A percentile compares a stretch with the other conserved stretches of the same genome.
These are phyloP conservation scores for Aspergillus texensis DNA, from an alignment of 2,329 filamentous ascomycete species.

Conservation along the genomic window DNA sequence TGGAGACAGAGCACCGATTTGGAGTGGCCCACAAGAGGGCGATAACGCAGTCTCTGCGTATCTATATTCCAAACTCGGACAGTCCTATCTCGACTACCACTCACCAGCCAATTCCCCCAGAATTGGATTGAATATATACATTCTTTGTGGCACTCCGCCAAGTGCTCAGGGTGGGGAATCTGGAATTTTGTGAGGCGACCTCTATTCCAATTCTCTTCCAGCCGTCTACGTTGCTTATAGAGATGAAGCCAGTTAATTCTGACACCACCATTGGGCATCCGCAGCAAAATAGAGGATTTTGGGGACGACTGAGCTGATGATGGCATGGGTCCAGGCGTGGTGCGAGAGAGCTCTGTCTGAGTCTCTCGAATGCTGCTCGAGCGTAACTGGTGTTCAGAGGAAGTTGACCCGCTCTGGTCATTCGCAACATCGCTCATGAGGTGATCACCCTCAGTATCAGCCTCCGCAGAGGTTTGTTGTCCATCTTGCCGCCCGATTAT, in stretches of 20 bases:
- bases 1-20: slow-evolving; percentile 94
- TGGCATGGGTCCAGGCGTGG: slow-evolving; percentile 14
- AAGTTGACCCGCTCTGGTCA: slow-evolving; percentile 21
- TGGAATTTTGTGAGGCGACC: slow-evolving; percentile 85
- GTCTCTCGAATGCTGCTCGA: slow-evolving; percentile 16
- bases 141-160: slow-evolving; percentile 82
- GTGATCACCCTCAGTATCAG: slow-evolving; percentile 44
- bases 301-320: slow-evolving; percentile 24
- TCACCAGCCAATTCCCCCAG: slow-evolving; percentile 81
- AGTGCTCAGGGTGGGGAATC: slow-evolving; percentile 79
- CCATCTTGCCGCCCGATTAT: slow-evolving; percentile 7
- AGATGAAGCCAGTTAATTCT: slow-evolving; percentile 91
- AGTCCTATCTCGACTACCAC: slow-evolving; percentile 85
- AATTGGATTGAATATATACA: slow-evolving; percentile 97
- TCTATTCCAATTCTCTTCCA: slow-evolving; percentile 90
- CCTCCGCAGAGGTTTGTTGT: slow-evolving; percentile 13
- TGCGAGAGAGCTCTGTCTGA: slow-evolving; percentile 10
- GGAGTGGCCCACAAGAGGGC: slow-evolving; percentile 74
- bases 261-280: slow-evolving; percentile 36
- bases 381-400: slow-evolving; percentile 21
- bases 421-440: slow-evolving; percentile 46
- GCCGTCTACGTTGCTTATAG: slow-evolving; percentile 79
- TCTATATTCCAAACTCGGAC: slow-evolving; percentile 89
- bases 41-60: slow-evolving; percentile 73
- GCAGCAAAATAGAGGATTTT: slow-evolving; percentile 36